Percentiles rank a stretch among this genome's conserved stretches.
These are phyloP conservation scores for Apiospora sp. DNA, from an alignment of 2,329 filamentous ascomycete species.

Conservation along the genomic window DNA sequence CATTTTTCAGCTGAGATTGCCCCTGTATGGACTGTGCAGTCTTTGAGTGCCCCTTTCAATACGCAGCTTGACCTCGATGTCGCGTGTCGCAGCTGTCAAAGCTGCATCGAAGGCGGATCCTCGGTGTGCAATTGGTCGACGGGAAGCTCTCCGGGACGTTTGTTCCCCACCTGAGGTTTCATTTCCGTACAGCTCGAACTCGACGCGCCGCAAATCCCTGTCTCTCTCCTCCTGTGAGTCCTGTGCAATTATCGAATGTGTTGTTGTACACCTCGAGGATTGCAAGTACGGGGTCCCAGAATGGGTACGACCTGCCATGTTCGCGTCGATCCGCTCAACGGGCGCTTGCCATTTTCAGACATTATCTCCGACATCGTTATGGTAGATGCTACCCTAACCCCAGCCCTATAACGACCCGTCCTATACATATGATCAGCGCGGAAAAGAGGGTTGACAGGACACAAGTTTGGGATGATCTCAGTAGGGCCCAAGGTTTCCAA, in stretches of 20 bases:
- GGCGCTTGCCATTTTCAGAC: constrained; percentile 20
- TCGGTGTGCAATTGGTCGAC: neutral
- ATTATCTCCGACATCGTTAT: constrained; percentile 19
- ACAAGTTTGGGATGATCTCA: neutral
- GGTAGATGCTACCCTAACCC: neutral
- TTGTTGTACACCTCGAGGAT: neutral
- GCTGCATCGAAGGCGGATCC: neutral
- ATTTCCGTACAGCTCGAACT: constrained; percentile 7
- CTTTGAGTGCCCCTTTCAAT: neutral
- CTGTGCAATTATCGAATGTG: neutral
- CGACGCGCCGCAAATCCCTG: neutral
- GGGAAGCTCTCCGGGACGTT: neutral
- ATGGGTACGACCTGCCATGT: constrained; percentile 1
- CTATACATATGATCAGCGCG: constrained; percentile 13
- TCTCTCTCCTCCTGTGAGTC: neutral
- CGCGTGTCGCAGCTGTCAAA: neutral
- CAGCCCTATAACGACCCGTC: constrained; percentile 10
- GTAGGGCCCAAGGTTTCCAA: constrained; percentile 9
- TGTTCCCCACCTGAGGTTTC: neutral
- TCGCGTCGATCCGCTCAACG: constrained; percentile 10
- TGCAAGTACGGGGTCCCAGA: neutral
- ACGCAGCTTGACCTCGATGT: neutral
- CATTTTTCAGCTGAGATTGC: neutral
- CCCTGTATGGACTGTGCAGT: neutral
- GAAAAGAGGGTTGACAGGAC: constrained; percentile 16